Evolutionary conservation across 2,329 filamentous ascomycete genomes (phyloP).

Genomic region (Phialophora verrucosa): DNA sequence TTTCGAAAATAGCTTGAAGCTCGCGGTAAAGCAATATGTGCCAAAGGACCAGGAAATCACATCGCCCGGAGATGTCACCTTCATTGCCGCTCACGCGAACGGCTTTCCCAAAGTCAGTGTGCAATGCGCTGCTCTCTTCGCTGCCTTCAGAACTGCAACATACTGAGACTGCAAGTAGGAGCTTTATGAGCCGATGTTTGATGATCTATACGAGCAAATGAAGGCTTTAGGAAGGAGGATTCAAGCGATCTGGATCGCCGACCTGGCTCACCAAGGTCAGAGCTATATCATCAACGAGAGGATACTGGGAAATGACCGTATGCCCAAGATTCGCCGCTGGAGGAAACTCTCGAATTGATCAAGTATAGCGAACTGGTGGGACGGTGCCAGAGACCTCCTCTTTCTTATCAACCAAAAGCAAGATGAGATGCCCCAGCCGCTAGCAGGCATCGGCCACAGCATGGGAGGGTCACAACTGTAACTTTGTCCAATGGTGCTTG

Average conservation of each 20-base stretch:
- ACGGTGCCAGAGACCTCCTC: slow-evolving; percentile 82
- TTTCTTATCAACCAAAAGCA: slow-evolving; percentile 86
- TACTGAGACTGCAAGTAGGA: slow-evolving; percentile 61
- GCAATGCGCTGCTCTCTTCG: not conserved
- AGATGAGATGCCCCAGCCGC: slow-evolving; percentile 75
- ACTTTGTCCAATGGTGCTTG: not conserved
- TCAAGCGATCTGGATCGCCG: slow-evolving; percentile 85
- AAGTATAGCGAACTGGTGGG: slow-evolving; percentile 75
- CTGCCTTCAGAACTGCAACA: not conserved
- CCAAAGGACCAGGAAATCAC: slow-evolving; percentile 73
- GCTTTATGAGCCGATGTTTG: slow-evolving; percentile 90
- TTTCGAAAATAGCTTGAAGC: slow-evolving; percentile 74
- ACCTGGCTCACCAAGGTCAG: slow-evolving; percentile 82
- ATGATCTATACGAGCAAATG: slow-evolving; percentile 71
- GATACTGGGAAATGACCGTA: slow-evolving; percentile 82
- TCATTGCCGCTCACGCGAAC: slow-evolving; percentile 88
- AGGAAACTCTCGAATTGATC: slow-evolving; percentile 6
- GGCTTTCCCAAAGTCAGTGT: slow-evolving; percentile 79
- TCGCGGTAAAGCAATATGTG: slow-evolving; percentile 87
- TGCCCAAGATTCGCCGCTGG: slow-evolving; percentile 42
- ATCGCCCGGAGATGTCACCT: slow-evolving; percentile 76
- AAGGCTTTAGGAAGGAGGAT: slow-evolving; percentile 69
- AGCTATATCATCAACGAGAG: slow-evolving; percentile 79
- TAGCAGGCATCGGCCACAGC: slow-evolving; percentile 86
- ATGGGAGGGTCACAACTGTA: slow-evolving; percentile 78